phyloP scores from a whole-genome alignment of 2,329 filamentous ascomycete species.

The Fusarium sp. region DNA sequence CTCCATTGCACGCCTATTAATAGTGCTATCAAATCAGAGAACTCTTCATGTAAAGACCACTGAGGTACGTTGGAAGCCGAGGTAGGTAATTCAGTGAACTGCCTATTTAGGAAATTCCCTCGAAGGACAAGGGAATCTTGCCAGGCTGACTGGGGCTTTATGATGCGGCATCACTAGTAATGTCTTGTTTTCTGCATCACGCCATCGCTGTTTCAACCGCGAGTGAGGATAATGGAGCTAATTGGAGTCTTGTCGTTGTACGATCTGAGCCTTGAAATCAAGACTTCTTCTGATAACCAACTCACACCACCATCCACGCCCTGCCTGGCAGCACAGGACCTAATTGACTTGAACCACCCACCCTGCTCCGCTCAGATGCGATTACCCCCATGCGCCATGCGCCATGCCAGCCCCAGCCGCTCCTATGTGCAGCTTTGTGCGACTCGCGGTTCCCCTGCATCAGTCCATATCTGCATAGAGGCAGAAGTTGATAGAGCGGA shows the following conservation, averaged over 20 bases:
- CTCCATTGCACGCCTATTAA: background rate
- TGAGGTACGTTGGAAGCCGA: constrained; percentile 1
- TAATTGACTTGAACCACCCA: too few species aligned
- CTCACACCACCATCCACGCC: too few species aligned
- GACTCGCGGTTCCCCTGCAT: constrained; percentile 29
- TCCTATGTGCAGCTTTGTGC: constrained; percentile 18
- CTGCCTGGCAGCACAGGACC: too few species aligned
- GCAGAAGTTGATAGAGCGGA: constrained; percentile 3
- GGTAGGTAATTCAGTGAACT: constrained; percentile 11
- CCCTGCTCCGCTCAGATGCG: too few species aligned
- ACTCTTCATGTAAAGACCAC: background rate
- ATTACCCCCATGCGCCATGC: constrained; percentile 3
- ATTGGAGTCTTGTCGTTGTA: too few species aligned
- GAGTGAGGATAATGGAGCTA: too few species aligned
- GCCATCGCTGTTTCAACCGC: too few species aligned
- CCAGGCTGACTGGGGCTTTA: too few species aligned
- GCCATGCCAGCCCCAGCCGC: constrained; percentile 7
- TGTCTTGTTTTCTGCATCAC: too few species aligned
- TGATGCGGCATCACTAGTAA: too few species aligned
- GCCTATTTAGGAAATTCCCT: constrained; percentile 32
- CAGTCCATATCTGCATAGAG: constrained; percentile 23
- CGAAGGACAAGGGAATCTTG: constrained; percentile 13
- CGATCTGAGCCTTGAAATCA: too few species aligned
- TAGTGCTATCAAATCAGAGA: background rate
- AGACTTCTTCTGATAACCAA: too few species aligned